Evolutionary conservation across 768 basidiomycete genomes (phyloP), one percentile per base, ranked within the genome.

Genomic region (Strobilomyces echinocephalus): DNA sequence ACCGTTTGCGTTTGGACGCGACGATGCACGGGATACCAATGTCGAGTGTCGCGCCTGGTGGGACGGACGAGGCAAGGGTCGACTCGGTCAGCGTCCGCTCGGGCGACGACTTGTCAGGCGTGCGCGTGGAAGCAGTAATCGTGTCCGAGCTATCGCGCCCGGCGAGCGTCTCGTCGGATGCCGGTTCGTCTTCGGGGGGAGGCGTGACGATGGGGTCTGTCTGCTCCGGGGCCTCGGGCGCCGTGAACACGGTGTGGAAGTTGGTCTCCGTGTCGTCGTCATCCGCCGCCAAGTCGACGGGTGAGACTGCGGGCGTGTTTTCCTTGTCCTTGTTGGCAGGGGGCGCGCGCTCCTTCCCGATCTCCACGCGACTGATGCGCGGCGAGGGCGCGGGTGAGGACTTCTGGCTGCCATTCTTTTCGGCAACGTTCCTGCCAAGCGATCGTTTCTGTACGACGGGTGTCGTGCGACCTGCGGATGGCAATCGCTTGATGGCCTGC

Each of bases 11-110:
- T 65, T 89, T 88, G 39, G 85, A 87, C 3, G 88, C 81, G 57
- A 94, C 87, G 66, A 94, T 91, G 72, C 92, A 94, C 0, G 92
- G 90, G 33, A 94, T 94, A 9, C 91, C 91, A 26, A 93, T 83
- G 34, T 89, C 86, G 34, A 95, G 80, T 11, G 84, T 88, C 3
- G 85, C 83, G 1, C 91, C 91, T 9, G 56, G 56, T 4, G 60
- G 71, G 5, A 56, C 56, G 16, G 58, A 35, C 5, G 59, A 61
- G 8, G 58, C 58, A 39, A 70, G 58, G 18, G 70, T 60, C 3
- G 60, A 63, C 38, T 68, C 63, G 1, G 60, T 64, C 20, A 66
- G 62, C 3, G 66, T 14, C 0, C 42, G 56, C 8, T 56, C 53
- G 4, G 59, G 56, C 2, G 62, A 61, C 0, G 54, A 56, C 41